phyloP scores from a whole-genome alignment of 2,329 filamentous ascomycete genomes.

The Aspergillus piperis region DNA sequence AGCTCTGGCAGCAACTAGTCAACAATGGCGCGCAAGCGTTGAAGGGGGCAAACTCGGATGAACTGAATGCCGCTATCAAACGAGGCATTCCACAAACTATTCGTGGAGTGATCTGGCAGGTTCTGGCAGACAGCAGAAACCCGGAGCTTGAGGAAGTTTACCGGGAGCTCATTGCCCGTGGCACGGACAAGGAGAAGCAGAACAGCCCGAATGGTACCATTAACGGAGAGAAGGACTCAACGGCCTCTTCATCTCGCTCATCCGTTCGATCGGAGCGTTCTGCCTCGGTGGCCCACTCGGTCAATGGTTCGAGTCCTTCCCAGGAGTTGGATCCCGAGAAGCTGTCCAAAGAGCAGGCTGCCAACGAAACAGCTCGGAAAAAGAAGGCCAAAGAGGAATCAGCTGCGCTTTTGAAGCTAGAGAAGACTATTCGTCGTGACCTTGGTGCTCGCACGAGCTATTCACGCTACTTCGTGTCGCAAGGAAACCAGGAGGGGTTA shows the following conservation, averaged over 20 bases:
- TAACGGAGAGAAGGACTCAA: slow-evolving; percentile 65
- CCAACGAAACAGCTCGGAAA: slow-evolving; percentile 67
- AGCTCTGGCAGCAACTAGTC: slow-evolving; percentile 94
- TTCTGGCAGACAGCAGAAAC: slow-evolving; percentile 91
- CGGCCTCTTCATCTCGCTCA: slow-evolving; percentile 73
- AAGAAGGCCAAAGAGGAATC: slow-evolving; percentile 78
- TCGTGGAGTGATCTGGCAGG: slow-evolving; percentile 98
- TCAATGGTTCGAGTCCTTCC: slow-evolving; percentile 59
- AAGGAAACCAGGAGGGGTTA: slow-evolving; percentile 87
- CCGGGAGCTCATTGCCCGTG: slow-evolving; percentile 73
- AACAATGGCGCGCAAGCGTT: slow-evolving; percentile 91
- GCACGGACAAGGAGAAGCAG: slow-evolving; percentile 75
- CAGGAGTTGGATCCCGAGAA: slow-evolving; percentile 65
- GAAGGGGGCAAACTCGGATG: slow-evolving; percentile 81
- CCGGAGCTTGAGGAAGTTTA: slow-evolving; percentile 88
- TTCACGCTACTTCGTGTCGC: slow-evolving; percentile 90
- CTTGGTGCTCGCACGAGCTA: slow-evolving; percentile 91
- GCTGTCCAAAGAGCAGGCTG: slow-evolving; percentile 65
- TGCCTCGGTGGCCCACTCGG: slow-evolving; percentile 57
- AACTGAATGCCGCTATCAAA: slow-evolving; percentile 86
- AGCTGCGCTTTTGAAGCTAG: slow-evolving; percentile 73
- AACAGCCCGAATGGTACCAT: slow-evolving; percentile 53
- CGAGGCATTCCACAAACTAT: slow-evolving; percentile 93
- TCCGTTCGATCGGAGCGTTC: slow-evolving; percentile 81
- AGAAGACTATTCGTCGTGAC: slow-evolving; percentile 89